Base-by-base conservation (phyloP, 139 green algal genomes). In the Volvox reticuliferus region DNA sequence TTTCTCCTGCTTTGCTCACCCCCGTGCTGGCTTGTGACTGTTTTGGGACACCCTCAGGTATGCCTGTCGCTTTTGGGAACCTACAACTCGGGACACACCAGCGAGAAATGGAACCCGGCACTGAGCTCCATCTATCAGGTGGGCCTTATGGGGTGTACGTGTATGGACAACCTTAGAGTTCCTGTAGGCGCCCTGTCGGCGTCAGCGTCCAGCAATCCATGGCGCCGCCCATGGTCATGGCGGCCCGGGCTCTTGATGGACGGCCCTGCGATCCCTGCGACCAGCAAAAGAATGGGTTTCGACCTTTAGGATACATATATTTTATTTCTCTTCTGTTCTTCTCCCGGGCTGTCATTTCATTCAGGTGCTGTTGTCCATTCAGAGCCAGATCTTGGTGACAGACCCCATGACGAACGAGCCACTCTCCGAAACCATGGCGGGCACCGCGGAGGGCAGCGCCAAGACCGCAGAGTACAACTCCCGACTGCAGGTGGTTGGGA, bases 1-100 rank as follows among this genome's bases (percentile, higher is more conserved):
- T 55, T 14, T 55, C 44, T 55, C 44, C 44, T n/a, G n/a, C n/a
- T n/a, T n/a, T n/a, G n/a, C n/a, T n/a, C n/a, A n/a, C n/a, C n/a
- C 9, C 9, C 44, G 44, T 9, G 1, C 37, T 14, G 36, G 21
- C 3, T 9, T 75, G 22, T 75, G 1, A 50, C 55, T 44, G 32
- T 18, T 35, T 17, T 28, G 61, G 65, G 19, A 63, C 71, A 24
- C 30, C 44, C 69, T 67, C 83, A 93, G 85, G 84, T 99, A 44
- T 99, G 97, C 94, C 93, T 99, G 32, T 96, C 92, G 1, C 94
- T 99, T 78, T 93, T 97, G 65, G 96, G 96, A 90, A 99, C 97
- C 0, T 99, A 96, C 96, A 94, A 97, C 65, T 95, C 94, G 26
- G 87, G 85, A 26, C 82, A 95, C 84, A 95, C 94, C 30, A 94